A percentile compares a stretch with the other conserved stretches of the same genome.
phyloP scores from a whole-genome alignment of 108 stramenopile species.

The Aurantiochytrium sp. region DNA sequence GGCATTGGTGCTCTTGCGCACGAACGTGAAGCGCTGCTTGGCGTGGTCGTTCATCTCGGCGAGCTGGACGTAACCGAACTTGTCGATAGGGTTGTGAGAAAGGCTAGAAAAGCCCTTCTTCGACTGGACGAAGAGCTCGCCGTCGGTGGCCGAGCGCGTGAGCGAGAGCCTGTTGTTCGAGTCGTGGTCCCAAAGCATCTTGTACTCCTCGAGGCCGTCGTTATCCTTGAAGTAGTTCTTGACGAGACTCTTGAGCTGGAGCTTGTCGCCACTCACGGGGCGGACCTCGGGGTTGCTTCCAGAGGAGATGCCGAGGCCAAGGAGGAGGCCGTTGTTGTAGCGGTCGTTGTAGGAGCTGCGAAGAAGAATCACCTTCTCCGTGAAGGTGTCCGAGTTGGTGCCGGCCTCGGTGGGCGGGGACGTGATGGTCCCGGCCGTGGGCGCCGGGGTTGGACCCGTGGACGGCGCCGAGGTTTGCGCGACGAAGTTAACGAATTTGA shows the following conservation, averaged over 20 bases:
- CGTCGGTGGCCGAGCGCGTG: neutral
- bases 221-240: neutral
- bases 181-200: conserved; percentile 10
- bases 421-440: neutral
- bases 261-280: neutral
- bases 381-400: neutral
- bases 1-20: neutral
- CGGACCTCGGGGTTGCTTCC: neutral
- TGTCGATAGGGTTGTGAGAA: neutral
- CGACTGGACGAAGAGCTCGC: neutral
- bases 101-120: neutral
- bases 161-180: neutral
- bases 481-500: neutral
- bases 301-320: neutral
- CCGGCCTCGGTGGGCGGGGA: neutral
- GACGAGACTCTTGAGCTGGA: neutral
- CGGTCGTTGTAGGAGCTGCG: neutral
- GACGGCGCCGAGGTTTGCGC: neutral
- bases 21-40: neutral
- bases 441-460: neutral
- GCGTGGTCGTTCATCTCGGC: neutral
- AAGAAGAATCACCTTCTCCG: neutral
- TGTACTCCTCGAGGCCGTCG: neutral
- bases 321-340: neutral
- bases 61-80: neutral